These are phyloP conservation scores for Neurospora sp. DNA, from an alignment of 495 filamentous ascomycete species.

Conservation along the genomic window DNA sequence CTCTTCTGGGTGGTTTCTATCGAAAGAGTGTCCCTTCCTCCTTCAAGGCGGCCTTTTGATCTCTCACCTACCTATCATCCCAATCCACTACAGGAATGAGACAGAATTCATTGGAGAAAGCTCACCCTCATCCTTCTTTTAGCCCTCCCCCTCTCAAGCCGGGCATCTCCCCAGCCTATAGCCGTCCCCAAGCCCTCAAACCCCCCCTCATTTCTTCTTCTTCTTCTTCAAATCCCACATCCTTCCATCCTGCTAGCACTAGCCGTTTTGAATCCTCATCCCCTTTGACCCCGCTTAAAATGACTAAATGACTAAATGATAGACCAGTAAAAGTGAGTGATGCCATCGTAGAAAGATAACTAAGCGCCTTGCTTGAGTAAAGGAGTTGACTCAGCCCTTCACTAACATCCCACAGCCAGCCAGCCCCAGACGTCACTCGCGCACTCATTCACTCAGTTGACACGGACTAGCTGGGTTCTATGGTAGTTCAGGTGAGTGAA, in stretches of 20 bases:
- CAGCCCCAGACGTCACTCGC: not conserved
- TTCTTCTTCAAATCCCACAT: not conserved
- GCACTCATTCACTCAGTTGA: not conserved
- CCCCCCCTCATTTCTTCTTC: not conserved
- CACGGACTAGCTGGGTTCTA: no score
- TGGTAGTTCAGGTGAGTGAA: not conserved
- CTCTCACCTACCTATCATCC: not conserved
- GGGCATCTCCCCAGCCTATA: not conserved
- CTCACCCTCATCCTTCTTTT: not conserved
- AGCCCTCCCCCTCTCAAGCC: not conserved
- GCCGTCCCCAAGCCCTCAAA: not conserved
- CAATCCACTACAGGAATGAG: not conserved
- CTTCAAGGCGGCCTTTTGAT: not conserved
- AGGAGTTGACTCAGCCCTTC: not conserved
- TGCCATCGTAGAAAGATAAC: not conserved
- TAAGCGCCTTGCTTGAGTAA: not conserved
- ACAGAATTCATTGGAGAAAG: not conserved
- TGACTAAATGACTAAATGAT: not conserved
- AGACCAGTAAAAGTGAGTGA: not conserved
- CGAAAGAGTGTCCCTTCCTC: not conserved
- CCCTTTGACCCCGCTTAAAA: not conserved
- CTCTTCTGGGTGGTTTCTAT: not conserved
- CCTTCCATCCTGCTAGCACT: not conserved
- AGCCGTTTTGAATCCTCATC: not conserved
- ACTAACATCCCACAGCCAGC: not conserved